Base-by-base conservation (phyloP, 257 asterid species). In the Voacanga thouarsii region DNA sequence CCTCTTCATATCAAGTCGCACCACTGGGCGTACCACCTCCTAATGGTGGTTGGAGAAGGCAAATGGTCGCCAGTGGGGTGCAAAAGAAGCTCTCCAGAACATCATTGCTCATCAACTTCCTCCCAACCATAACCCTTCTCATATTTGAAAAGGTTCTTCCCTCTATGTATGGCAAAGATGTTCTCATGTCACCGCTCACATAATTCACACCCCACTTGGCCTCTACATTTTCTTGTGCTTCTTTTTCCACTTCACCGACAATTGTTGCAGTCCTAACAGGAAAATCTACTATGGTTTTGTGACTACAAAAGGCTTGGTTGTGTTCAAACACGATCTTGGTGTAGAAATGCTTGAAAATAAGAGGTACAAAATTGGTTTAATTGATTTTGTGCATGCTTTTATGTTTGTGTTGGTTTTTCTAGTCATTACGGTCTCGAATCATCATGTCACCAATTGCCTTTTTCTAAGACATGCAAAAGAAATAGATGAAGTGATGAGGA, bases 71-170 rank as follows among this genome's bases (percentile, higher is more conserved):
- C 1, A 89, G 41, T 57, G 96, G 98, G 33, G 95, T 94, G 26
- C 99, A 92, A 61, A 94, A 92, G 41, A 92, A 96, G 0, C 91
- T 94, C 30, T 91, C 96, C 1, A 91, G 92, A 78, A 91, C 97
- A 15, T 91, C 98, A 0, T 72, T 94, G 71, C 96, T 94, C 0
- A 92, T 90, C 49, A 92, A 94, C 84, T 94, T 94, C 80, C 92
- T 92, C 67, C 97, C 98, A 6, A 94, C 98, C 1, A 97, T 97
- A 26, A 94, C 99, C 18, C 96, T 94, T 16, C 90, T 92, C 64
- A 90, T 97, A 33, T 94, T 94, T 76, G 99, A 92, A 73, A 94
- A 89, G 97, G 91, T 94, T 75, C 94, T 94, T 51, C 99, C 98
- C 0, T 90, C 97, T 0, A 81, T 94, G 43, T 91, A 90, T 85